Percentiles rank a stretch among this genome's conserved stretches.
phyloP scores from a whole-genome alignment of 345 rosid species.

The Pseudoturritis turrita region DNA sequence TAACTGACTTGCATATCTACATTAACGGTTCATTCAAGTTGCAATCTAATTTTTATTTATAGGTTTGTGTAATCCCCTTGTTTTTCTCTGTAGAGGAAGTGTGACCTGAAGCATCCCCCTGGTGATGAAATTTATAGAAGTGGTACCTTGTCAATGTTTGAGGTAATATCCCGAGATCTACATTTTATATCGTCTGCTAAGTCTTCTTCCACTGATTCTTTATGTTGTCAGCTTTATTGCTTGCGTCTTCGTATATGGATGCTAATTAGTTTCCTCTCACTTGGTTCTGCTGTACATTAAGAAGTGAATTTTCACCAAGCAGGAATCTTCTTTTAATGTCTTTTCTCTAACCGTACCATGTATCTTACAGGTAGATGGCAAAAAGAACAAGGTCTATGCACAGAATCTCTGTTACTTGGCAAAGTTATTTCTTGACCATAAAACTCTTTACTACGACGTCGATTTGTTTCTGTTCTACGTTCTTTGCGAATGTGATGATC shows the following conservation, averaged over 20 bases:
- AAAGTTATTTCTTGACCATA: conserved; percentile 94
- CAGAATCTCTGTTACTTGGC: conserved; percentile 98
- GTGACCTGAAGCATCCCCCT: conserved; percentile 96
- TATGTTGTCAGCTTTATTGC: neutral
- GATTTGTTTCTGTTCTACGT: conserved; percentile 64
- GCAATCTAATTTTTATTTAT: neutral
- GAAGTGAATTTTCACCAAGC: neutral
- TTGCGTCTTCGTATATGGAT: neutral
- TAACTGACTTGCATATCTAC: neutral
- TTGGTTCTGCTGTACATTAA: neutral
- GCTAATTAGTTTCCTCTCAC: neutral
- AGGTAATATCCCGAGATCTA: conserved; percentile 42
- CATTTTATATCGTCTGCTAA: neutral
- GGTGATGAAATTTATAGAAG: conserved; percentile 97
- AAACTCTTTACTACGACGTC: conserved; percentile 97
- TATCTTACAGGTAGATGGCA: conserved; percentile 29
- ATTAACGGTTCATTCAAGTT: neutral
- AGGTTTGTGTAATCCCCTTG: neutral
- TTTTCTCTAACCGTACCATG: neutral
- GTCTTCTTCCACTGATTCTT: neutral
- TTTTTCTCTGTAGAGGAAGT: conserved; percentile 56
- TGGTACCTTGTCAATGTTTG: conserved; percentile 95
- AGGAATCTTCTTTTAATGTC: neutral
- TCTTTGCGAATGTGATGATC: conserved; percentile 72
- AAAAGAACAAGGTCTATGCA: conserved; percentile 35